phyloP scores from a whole-genome alignment of 805 yeast genomes.

The Sugiyamaella qingdaonensis region DNA sequence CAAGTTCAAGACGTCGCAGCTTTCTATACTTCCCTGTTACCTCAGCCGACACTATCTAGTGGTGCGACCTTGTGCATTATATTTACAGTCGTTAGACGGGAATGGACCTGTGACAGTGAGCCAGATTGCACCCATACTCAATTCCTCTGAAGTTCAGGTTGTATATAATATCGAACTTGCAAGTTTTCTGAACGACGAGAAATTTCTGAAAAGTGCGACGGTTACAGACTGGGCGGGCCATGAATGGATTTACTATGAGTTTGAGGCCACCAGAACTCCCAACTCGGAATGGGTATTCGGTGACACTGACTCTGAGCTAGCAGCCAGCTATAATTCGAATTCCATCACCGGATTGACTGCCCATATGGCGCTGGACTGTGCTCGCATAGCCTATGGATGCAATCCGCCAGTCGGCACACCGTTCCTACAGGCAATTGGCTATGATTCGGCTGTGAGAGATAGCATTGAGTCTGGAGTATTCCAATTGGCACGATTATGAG shows the following conservation, averaged over 20 bases:
- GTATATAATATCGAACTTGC: constrained; percentile 13
- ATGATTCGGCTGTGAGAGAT: constrained; percentile 8
- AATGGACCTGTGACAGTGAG: constrained; percentile 5
- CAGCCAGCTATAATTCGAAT: constrained; percentile 1
- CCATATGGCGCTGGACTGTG: constrained; percentile 20
- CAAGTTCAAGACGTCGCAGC: constrained; percentile 51
- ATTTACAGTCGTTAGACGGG: constrained; percentile 27
- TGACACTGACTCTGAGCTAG: constrained; percentile 7
- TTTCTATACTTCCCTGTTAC: constrained; percentile 63
- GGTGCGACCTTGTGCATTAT: constrained; percentile 62
- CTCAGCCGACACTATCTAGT: constrained; percentile 69
- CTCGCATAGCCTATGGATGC: constrained; percentile 13
- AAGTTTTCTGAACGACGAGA: constrained; percentile 5
- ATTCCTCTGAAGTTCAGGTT: constrained; percentile 15
- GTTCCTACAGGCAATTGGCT: constrained; percentile 11
- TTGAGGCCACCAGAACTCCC: constrained; percentile 1
- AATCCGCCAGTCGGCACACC: constrained; percentile 5
- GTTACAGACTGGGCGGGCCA: constrained; percentile 12
- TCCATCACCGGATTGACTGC: constrained; percentile 20
- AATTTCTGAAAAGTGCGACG: background rate
- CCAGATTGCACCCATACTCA: constrained; percentile 13
- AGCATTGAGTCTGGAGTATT: background rate
- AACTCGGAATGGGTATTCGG: constrained; percentile 15
- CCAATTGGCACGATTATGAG: background rate
- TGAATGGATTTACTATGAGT: constrained; percentile 14